Evolutionary conservation across 345 rosid genomes (phyloP).

Genomic region (Moricandia arvensis): DNA sequence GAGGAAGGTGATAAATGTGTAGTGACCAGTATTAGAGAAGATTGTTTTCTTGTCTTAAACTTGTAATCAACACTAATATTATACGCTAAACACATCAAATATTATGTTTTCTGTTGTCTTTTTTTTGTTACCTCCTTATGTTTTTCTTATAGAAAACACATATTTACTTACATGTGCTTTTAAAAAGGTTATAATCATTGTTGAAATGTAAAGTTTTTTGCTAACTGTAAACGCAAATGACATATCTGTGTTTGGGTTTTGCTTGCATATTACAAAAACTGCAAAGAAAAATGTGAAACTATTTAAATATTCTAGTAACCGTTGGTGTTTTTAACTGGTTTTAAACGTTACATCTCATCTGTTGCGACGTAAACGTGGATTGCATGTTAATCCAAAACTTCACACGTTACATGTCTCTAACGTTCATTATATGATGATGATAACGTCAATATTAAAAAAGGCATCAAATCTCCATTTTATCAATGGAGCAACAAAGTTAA

Average conservation of each 20-base stretch:
- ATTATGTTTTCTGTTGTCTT: background rate
- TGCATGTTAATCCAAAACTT: constrained; percentile 18
- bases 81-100: background rate
- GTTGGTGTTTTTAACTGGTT: background rate
- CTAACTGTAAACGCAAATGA: background rate
- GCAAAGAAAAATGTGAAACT: background rate
- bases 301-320: background rate
- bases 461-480: background rate
- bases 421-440: background rate
- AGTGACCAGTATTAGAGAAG: background rate
- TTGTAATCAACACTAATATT: background rate
- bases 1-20: background rate
- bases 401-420: background rate
- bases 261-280: background rate
- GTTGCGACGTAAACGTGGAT: constrained; percentile 16
- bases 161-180: background rate
- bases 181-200: background rate
- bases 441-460: background rate
- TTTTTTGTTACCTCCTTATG: background rate
- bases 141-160: background rate
- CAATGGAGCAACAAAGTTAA: background rate
- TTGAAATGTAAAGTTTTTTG: too few relatives aligned
- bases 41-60: background rate
- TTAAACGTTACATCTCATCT: background rate
- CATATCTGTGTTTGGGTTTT: background rate